Evolutionary conservation across 2,329 filamentous ascomycete species (phyloP).

Genomic region (Thielaviopsis euricoi): DNA sequence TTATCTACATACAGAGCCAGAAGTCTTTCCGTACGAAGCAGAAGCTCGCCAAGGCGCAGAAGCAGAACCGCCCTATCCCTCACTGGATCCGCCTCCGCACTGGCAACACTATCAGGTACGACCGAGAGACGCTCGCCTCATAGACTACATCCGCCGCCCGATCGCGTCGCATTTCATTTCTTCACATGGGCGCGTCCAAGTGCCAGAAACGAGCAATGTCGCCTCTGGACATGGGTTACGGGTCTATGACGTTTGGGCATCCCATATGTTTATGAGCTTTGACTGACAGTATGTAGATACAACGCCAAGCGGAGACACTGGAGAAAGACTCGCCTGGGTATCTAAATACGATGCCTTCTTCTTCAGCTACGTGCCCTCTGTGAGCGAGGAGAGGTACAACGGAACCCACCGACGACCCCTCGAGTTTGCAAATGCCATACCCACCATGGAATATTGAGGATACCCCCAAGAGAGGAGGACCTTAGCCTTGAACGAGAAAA

Average conservation of each 20-base stretch:
- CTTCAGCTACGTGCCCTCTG: constrained; percentile 11
- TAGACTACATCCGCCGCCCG: background rate
- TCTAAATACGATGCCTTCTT: constrained; percentile 43
- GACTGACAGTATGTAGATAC: constrained; percentile 50
- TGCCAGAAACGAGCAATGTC: background rate
- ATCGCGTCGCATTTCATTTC: background rate
- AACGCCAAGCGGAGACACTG: constrained; percentile 99
- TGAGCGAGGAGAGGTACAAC: constrained; percentile 9
- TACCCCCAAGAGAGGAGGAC: constrained; percentile 9
- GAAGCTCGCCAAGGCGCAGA: constrained; percentile 99
- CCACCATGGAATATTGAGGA: constrained; percentile 9
- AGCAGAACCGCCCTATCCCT: constrained; percentile 99
- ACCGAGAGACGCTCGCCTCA: background rate
- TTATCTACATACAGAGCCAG: constrained; percentile 55
- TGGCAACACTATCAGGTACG: constrained; percentile 97
- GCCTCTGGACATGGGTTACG: background rate
- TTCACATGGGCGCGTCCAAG: background rate
- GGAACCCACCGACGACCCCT: constrained; percentile 6
- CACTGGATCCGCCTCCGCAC: constrained; percentile 99
- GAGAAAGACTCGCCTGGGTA: constrained; percentile 99
- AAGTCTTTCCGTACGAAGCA: constrained; percentile 99
- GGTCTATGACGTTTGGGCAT: background rate
- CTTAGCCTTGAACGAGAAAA: constrained; percentile 5
- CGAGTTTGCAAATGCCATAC: constrained; percentile 8
- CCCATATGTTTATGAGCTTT: background rate